Evolutionary conservation across 1,284 basidiomycete genomes (phyloP).

Genomic region (Takashimella koratensis): DNA sequence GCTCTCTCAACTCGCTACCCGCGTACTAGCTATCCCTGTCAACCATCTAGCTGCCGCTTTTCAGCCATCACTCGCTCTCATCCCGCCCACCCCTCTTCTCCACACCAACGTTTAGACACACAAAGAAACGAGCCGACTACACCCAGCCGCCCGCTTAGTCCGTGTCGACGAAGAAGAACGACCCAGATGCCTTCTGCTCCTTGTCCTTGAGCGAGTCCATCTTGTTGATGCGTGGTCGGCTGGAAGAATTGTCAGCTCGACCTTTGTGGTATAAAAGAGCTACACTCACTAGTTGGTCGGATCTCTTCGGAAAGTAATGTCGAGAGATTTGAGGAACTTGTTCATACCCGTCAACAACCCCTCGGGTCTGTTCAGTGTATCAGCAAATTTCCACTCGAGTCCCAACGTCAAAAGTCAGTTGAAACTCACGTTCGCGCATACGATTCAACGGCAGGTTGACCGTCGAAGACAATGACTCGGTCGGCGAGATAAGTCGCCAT

Average conservation of each 20-base stretch:
- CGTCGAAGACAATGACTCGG: constrained; percentile 93
- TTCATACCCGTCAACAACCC: constrained; percentile 47
- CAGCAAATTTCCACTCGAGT: background rate
- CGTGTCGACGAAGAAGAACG: constrained; percentile 43
- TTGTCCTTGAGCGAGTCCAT: constrained; percentile 85
- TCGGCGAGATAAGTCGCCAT: constrained; percentile 91
- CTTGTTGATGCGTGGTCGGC: constrained; percentile 85
- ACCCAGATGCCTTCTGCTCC: constrained; percentile 68
- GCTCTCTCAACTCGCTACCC: no score
- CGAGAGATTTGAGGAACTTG: constrained; percentile 80
- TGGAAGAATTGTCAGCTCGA: constrained; percentile 4
- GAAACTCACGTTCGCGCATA: constrained; percentile 74
- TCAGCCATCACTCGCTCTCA: no score
- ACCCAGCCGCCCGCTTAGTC: no score
- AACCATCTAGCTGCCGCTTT: no score
- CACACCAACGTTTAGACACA: no score
- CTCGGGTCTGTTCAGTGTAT: constrained; percentile 36
- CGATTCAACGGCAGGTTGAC: constrained; percentile 72
- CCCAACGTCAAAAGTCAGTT: background rate
- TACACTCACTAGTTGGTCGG: constrained; percentile 70
- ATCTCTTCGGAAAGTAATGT: constrained; percentile 94
- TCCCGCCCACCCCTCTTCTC: no score
- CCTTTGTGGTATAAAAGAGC: background rate
- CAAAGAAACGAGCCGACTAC: no score
- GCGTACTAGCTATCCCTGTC: no score